A percentile compares a stretch with the other conserved stretches of the same genome.
These are phyloP conservation scores for Barnettozyma californica DNA, from an alignment of 805 yeast genomes.

Conservation along the genomic window DNA sequence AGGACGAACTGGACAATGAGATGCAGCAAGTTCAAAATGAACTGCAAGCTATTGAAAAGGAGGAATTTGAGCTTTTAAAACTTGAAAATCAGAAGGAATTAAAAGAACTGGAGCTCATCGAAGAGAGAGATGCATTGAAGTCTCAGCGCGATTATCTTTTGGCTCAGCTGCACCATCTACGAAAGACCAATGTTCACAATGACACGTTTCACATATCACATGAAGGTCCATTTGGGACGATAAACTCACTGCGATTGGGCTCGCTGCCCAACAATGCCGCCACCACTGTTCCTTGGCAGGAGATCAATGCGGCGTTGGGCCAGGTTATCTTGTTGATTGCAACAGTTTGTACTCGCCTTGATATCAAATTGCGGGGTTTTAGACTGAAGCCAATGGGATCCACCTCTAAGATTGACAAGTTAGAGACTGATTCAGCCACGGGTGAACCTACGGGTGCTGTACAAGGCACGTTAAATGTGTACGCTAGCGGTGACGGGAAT, in stretches of 20 bases:
- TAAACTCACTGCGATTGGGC: conserved; percentile 83
- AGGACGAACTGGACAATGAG: conserved; percentile 18
- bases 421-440: conserved; percentile 32
- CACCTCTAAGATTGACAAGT: conserved; percentile 65
- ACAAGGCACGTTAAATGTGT: conserved; percentile 35
- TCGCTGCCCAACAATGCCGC: conserved; percentile 41
- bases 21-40: conserved; percentile 39
- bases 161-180: conserved; percentile 61
- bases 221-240: conserved; percentile 81
- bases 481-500: conserved; percentile 68
- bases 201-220: conserved; percentile 81
- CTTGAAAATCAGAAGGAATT: conserved; percentile 52
- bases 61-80: conserved; percentile 42
- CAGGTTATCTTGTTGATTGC: conserved; percentile 67
- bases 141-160: conserved; percentile 58
- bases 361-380: conserved; percentile 52
- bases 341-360: conserved; percentile 54
- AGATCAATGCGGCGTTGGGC: conserved; percentile 87
- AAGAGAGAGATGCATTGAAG: conserved; percentile 57
- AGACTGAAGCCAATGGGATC: conserved; percentile 80
- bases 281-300: conserved; percentile 70
- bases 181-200: conserved; percentile 76
- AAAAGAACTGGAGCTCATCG: conserved; percentile 43
- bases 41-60: conserved; percentile 38
- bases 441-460: conserved; percentile 28